phyloP scores from a whole-genome alignment of 352 stramenopile genomes.

The Phytopythium oedochilum region DNA sequence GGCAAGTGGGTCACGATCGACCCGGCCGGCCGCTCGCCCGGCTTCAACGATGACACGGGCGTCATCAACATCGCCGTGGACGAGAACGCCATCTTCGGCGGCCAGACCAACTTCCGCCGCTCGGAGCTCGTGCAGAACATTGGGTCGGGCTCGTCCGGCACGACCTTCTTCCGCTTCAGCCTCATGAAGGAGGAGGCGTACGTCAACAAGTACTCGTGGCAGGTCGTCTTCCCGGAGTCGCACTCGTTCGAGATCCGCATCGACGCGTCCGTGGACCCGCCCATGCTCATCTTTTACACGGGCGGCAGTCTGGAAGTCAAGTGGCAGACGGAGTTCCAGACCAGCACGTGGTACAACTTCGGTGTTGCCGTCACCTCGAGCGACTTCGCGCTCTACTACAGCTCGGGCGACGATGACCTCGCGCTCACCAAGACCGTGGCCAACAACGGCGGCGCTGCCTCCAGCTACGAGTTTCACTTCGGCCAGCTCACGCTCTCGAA shows the following conservation, averaged over 20 bases:
- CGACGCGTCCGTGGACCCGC: constrained; percentile 40
- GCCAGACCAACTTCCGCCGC: constrained; percentile 57
- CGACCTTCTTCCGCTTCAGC: constrained; percentile 59
- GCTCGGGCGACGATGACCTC: constrained; percentile 33
- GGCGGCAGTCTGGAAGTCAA: constrained; percentile 36
- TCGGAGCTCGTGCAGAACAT: constrained; percentile 66
- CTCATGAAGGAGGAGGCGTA: constrained; percentile 42
- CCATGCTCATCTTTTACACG: constrained; percentile 53
- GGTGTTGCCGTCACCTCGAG: constrained; percentile 39
- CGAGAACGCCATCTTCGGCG: constrained; percentile 46
- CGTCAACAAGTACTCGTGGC: constrained; percentile 42
- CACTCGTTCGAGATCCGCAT: constrained; percentile 60
- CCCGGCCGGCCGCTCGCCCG: constrained; percentile 33
- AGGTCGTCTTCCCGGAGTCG: constrained; percentile 57
- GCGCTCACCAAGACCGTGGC: constrained; percentile 35
- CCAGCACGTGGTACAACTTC: constrained; percentile 66
- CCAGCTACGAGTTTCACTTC: constrained; percentile 59
- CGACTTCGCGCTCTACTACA: constrained; percentile 49
- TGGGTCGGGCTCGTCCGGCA: constrained; percentile 23
- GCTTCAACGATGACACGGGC: constrained; percentile 58
- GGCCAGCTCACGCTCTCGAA: constrained; percentile 62
- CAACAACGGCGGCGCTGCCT: constrained; percentile 15
- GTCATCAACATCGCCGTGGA: constrained; percentile 58
- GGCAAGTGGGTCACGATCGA: constrained; percentile 46
- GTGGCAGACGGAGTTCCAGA: constrained; percentile 48